A percentile compares a stretch with the other conserved stretches of the same genome.
phyloP scores from a whole-genome alignment of 202 grass and related monocot genomes.

The Bolboschoenoplectus hybrid region DNA sequence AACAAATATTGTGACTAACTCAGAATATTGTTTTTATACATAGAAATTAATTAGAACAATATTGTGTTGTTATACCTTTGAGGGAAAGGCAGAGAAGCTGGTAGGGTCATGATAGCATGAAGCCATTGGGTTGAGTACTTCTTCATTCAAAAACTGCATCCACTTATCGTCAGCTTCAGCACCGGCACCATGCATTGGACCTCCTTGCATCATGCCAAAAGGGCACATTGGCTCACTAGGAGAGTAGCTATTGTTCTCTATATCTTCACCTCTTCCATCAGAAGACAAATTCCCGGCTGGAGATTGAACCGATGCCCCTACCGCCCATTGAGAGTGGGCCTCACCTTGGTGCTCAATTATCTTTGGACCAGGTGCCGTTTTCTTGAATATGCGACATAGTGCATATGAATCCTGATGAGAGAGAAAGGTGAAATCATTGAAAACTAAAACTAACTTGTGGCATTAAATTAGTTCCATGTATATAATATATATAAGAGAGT shows the following conservation, averaged over 20 bases:
- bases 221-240: slow-evolving; percentile 36
- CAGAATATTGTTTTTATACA: neutral
- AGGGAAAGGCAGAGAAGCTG: slow-evolving; percentile 64
- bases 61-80: slow-evolving; percentile 58
- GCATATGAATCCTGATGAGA: slow-evolving; percentile 77
- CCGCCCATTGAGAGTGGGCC: slow-evolving; percentile 46
- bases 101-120: slow-evolving; percentile 52
- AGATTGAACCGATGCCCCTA: slow-evolving; percentile 49
- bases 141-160: slow-evolving; percentile 80
- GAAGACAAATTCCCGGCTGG: slow-evolving; percentile 56
- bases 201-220: slow-evolving; percentile 52
- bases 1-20: neutral
- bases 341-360: slow-evolving; percentile 79
- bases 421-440: neutral
- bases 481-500: neutral
- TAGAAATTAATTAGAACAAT: neutral
- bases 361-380: slow-evolving; percentile 72
- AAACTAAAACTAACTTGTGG: neutral
- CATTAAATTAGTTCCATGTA: neutral
- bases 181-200: neutral
- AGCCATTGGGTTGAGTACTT: slow-evolving; percentile 56
- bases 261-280: slow-evolving; percentile 76
- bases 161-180: slow-evolving; percentile 61
- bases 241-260: slow-evolving; percentile 65
- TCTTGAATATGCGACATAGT: slow-evolving; percentile 93